phyloP scores from a whole-genome alignment of 1,284 basidiomycete genomes.

The Trichosporon coremiiforme region DNA sequence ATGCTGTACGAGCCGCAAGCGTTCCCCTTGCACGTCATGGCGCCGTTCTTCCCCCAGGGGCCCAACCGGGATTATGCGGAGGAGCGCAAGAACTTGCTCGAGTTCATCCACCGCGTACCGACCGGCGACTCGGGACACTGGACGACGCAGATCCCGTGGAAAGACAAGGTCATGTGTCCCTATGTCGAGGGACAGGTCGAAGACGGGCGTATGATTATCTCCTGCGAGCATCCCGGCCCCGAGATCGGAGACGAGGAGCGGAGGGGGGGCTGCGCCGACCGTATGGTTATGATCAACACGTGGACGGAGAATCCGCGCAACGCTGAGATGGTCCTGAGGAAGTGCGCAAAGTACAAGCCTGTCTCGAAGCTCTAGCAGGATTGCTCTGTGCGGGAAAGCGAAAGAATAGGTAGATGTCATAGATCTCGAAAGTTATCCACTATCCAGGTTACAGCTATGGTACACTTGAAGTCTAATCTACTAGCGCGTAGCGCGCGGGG shows the following conservation, averaged over 20 bases:
- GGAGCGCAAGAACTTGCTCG: slow-evolving; percentile 20
- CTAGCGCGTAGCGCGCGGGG: background rate
- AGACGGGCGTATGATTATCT: slow-evolving; percentile 21
- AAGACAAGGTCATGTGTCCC: slow-evolving; percentile 28
- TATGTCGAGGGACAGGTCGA: background rate
- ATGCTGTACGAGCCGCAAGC: slow-evolving; percentile 32
- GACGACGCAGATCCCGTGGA: slow-evolving; percentile 23
- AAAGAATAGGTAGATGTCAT: background rate
- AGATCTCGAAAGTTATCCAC: background rate
- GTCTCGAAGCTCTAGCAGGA: background rate
- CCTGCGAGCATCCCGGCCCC: slow-evolving; percentile 27
- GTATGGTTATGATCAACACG: slow-evolving; percentile 27
- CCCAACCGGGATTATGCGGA: slow-evolving; percentile 22
- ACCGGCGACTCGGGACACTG: slow-evolving; percentile 21
- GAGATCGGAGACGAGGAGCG: slow-evolving; percentile 22
- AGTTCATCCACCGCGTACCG: slow-evolving; percentile 23
- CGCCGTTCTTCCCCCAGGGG: slow-evolving; percentile 22
- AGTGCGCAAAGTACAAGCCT: slow-evolving; percentile 13
- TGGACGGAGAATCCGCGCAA: slow-evolving; percentile 19
- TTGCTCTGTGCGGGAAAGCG: no score
- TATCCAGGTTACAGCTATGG: slow-evolving; percentile 9
- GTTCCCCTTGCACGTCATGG: slow-evolving; percentile 26
- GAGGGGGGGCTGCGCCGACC: slow-evolving; percentile 27
- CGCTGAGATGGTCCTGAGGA: slow-evolving; percentile 20
- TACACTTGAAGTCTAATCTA: slow-evolving; percentile 8